Base-by-base conservation (phyloP, 371 early-diverging fungal genomes). In the Lichtheimia ramosa region DNA sequence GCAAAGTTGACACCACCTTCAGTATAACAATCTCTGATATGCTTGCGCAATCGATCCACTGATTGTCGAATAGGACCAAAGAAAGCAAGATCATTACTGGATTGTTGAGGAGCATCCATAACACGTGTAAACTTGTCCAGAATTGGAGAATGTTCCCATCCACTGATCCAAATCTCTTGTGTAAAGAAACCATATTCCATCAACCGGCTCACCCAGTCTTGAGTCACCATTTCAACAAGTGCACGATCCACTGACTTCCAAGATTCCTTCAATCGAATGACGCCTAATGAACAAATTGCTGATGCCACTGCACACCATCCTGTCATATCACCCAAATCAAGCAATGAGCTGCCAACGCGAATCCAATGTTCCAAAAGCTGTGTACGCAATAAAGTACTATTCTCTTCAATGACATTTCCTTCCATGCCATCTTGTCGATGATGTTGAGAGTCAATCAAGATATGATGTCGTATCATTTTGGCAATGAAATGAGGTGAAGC, bases 261-360 rank as follows among this genome's bases (percentile, higher is more conserved):
- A 0, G 90, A 83, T 61, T 92, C 91, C 51, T 85, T 81, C 43
- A 92, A 65, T 16, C 92, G 82, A 6, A 84, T 76, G 18, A 92
- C 79, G 8, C 86, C 88, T 10, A 91, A 84, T 5, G 89, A 86
- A 34, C 91, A 91, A 1, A 92, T 65, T 1, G 86, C 91, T 54
- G 82, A 80, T 5, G 92, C 90, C 27, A 92, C 82, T 0, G 91
- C 89, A 34, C 86, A 76, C 86, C 90, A 92, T 16, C 88, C 82
- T 0, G 84, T 79, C 68, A 88, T 84, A 55, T 92, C 92, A 21
- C 90, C 88, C 16, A 89, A 59, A 1, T 61, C 46, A 0, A 84
- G 64, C 43, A 88, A 68, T 25, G 71, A 64, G 7, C 77, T 69
- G 14, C 90, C 92, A 3, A 89, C 82, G 15, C 70, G 75, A 46